phyloP scores from a whole-genome alignment of 176 grass and related monocot species.

The Echinochloa phyllopogon region DNA sequence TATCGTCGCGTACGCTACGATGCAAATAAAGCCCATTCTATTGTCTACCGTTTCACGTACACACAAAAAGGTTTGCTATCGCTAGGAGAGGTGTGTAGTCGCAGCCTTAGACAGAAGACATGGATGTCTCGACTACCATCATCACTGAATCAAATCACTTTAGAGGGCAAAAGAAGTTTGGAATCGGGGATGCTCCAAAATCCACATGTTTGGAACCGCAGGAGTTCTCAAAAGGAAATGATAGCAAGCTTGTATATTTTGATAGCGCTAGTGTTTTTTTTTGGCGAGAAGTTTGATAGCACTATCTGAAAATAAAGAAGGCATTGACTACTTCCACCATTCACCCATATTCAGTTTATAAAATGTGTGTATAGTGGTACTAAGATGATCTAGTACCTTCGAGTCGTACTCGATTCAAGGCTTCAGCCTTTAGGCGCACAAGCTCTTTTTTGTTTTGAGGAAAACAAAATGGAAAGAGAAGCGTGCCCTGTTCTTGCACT shows the following conservation, averaged over 20 bases:
- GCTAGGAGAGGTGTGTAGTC: neutral
- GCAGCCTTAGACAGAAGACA: neutral
- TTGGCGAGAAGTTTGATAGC: neutral
- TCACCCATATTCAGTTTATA: neutral
- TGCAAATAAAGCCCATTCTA: neutral
- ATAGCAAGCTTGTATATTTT: neutral
- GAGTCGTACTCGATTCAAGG: neutral
- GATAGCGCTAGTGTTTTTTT: no score
- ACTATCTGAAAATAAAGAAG: neutral
- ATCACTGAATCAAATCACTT: neutral
- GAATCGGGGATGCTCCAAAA: neutral
- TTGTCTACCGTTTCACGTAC: neutral
- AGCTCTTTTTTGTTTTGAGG: neutral
- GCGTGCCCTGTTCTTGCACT: slow-evolving; percentile 7
- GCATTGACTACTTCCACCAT: neutral
- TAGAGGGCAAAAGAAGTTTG: neutral
- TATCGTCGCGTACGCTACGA: neutral
- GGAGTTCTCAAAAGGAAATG: neutral
- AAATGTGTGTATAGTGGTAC: neutral
- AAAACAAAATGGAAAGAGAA: neutral
- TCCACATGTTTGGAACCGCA: neutral
- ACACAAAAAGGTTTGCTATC: neutral
- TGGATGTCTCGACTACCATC: neutral
- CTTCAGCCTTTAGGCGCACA: slow-evolving; percentile 24
- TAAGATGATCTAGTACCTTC: slow-evolving; percentile 26